Evolutionary conservation across 2,329 filamentous ascomycete genomes (phyloP), one percentile per base, ranked within the genome.

Genomic region (Fusarium sublunatum): DNA sequence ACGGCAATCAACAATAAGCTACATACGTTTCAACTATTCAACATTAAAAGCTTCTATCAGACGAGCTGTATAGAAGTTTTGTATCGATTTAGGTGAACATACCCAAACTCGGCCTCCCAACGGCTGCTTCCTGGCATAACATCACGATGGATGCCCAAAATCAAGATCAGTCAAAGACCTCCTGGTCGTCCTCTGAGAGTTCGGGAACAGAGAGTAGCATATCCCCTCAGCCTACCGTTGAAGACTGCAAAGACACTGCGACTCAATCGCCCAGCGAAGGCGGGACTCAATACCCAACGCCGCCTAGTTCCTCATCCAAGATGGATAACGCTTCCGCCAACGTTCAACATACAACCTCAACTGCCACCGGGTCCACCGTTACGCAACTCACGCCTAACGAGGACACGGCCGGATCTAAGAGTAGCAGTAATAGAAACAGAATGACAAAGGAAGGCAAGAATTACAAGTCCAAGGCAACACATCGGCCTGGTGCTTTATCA

Each of bases 241-340:
- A 67, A 39, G 54, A 53, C 12, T 51, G 40, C 34, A 47, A 53
- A 45, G 55, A 51, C 38, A 44, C 13, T 39, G 15, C 31, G 36
- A 38, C 49, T 22, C 63, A 60, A 28, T 31, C 63, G 31, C 42
- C 43, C 9, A 46, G 44, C 29, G 44, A 44, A 9, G 40, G 34
- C 40, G 52, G 44, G 10, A 34, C 58, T 50, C 62, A 59, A 32
- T 49, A 49, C 22, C 36, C 64, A 49, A 53, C 59, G 11, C 53
- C 63, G 11, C 60, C 63, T 6, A 64, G 54, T 39, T 56, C 58
- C 31, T 45, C 50, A 41, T 64, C 58, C n/a, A 65, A 62, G 46
- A 32, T 32, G 29, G 53, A 59, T 40, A 39, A 54, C 39, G 44
- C 53, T 36, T 35, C 46, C 39, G 59, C 53, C 9, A 54, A 26